Evolutionary conservation across 2,329 filamentous ascomycete species (phyloP).

Genomic region (Neofusicoccum ribis): DNA sequence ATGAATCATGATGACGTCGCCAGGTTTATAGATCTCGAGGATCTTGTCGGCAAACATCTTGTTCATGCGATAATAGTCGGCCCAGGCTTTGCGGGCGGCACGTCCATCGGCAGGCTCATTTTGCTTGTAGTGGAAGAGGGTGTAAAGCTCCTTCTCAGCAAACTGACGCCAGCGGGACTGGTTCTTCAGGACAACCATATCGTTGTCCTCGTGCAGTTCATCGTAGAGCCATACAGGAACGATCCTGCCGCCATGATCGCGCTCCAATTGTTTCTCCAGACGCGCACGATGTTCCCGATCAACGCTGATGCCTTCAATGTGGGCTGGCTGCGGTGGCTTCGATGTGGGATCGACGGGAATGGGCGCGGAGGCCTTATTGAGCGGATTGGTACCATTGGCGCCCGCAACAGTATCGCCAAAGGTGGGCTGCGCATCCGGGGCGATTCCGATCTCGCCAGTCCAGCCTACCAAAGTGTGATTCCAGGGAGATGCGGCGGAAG

Average conservation of each 20-base stretch:
- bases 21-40: conserved; percentile 83
- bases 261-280: conserved; percentile 72
- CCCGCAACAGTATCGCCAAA: conserved; percentile 25
- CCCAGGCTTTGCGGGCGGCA: conserved; percentile 79
- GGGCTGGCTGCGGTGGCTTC: conserved; percentile 57
- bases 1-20: conserved; percentile 89
- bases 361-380: conserved; percentile 77
- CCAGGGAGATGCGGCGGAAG: conserved; percentile 81
- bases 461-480: conserved; percentile 91
- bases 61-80: conserved; percentile 91
- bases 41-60: conserved; percentile 89
- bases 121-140: conserved; percentile 93
- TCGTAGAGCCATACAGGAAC: conserved; percentile 88
- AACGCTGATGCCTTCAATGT: conserved; percentile 69
- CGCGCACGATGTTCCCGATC: conserved; percentile 67
- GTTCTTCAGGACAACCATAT: conserved; percentile 71
- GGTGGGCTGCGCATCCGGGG: conserved; percentile 32
- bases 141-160: conserved; percentile 88
- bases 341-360: conserved; percentile 68
- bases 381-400: conserved; percentile 51
- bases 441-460: conserved; percentile 71
- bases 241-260: conserved; percentile 74
- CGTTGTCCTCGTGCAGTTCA: conserved; percentile 68
- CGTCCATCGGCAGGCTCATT: conserved; percentile 86
- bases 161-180: conserved; percentile 87